Conservation (phyloP, 2,329 filamentous ascomycete species). For the Colletotrichum sp. region DNA sequence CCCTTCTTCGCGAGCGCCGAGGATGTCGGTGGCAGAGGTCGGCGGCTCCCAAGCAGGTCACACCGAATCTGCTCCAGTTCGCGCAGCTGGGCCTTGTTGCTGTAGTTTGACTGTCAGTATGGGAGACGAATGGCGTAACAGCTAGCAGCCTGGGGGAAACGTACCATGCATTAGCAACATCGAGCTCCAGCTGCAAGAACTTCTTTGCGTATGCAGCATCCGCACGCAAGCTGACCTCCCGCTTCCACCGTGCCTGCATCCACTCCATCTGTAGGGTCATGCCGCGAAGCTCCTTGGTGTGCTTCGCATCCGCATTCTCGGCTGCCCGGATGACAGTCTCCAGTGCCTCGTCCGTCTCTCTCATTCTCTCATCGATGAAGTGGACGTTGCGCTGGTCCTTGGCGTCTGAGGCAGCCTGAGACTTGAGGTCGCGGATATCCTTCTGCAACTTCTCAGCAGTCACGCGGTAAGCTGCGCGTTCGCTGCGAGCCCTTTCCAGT, state of each 20-base stretch:
- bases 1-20: slow-evolving; percentile 21
- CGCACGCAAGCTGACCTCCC: slow-evolving; percentile 80
- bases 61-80: slow-evolving; percentile 81
- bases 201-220: slow-evolving; percentile 88
- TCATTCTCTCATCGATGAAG: slow-evolving; percentile 33
- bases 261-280: slow-evolving; percentile 90
- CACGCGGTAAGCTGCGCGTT: slow-evolving; percentile 62
- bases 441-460: slow-evolving; percentile 60
- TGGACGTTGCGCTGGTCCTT: slow-evolving; percentile 30
- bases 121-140: neutral
- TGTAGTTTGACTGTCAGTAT: slow-evolving; percentile 47
- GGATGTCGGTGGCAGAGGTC: slow-evolving; percentile 35
- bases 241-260: slow-evolving; percentile 80
- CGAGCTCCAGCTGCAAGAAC: slow-evolving; percentile 79
- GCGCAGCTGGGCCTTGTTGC: slow-evolving; percentile 89
- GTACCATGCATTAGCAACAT: slow-evolving; percentile 90
- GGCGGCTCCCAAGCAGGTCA: slow-evolving; percentile 43
- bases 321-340: slow-evolving; percentile 64
- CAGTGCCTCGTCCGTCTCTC: slow-evolving; percentile 55
- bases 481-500: slow-evolving; percentile 71
- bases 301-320: slow-evolving; percentile 69
- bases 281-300: slow-evolving; percentile 79
- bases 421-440: slow-evolving; percentile 53
- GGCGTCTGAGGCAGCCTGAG: slow-evolving; percentile 38
- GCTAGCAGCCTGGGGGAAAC: slow-evolving; percentile 43